A percentile compares a stretch with the other conserved stretches of the same genome.
phyloP scores from a whole-genome alignment of 805 yeast species.

The Candida hungchunana region DNA sequence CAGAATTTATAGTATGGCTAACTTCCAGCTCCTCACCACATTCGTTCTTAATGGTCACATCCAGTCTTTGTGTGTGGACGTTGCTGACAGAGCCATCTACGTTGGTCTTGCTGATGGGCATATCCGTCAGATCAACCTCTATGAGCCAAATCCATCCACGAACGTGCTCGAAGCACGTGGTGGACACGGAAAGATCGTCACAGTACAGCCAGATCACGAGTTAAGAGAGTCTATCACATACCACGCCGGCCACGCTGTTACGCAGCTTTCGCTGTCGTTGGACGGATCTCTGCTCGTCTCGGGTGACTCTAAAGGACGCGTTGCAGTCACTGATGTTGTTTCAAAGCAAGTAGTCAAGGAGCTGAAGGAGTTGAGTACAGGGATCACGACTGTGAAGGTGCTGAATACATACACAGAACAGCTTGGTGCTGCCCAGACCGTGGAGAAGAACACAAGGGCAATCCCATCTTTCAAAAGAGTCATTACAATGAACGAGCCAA shows the following conservation, averaged over 20 bases:
- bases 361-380: constrained; percentile 32
- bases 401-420: constrained; percentile 13
- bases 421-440: constrained; percentile 1
- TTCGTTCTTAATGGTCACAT: constrained; percentile 63
- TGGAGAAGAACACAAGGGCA: constrained; percentile 28
- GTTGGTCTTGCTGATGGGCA: constrained; percentile 64
- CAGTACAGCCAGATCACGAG: constrained; percentile 43
- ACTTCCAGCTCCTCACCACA: constrained; percentile 51
- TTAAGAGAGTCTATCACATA: constrained; percentile 48
- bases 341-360: constrained; percentile 65
- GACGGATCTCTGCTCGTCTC: constrained; percentile 72
- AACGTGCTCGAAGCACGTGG: constrained; percentile 26
- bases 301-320: constrained; percentile 71
- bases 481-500: constrained; percentile 37
- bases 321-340: constrained; percentile 61
- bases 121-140: constrained; percentile 53
- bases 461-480: constrained; percentile 68
- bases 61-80: constrained; percentile 60
- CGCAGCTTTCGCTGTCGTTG: constrained; percentile 54
- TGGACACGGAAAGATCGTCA: constrained; percentile 28
- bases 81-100: constrained; percentile 72
- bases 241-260: constrained; percentile 41
- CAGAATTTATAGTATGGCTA: constrained; percentile 57
- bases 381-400: constrained; percentile 19
- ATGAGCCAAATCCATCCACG: constrained; percentile 28